These are phyloP conservation scores for Trichosanthes truncata DNA, from an alignment of 306 rosid species.

Conservation along the genomic window DNA sequence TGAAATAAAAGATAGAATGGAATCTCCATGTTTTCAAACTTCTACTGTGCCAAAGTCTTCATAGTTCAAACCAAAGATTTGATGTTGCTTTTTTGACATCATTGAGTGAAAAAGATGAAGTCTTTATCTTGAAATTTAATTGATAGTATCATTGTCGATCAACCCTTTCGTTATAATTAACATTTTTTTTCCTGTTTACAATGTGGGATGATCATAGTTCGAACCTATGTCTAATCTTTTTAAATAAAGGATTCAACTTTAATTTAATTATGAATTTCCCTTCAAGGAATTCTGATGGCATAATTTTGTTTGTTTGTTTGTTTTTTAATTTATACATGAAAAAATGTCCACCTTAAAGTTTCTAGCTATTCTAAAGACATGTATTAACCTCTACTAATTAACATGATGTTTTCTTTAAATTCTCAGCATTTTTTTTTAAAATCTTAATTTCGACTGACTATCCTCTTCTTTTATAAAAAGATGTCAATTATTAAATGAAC, in stretches of 20 bases:
- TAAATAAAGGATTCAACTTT: no score
- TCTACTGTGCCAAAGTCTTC: conserved; percentile 5
- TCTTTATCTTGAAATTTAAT: not conserved
- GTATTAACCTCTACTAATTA: no score
- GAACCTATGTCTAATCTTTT: not conserved
- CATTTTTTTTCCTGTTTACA: not conserved
- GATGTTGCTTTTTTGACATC: not conserved
- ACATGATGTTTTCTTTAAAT: no score
- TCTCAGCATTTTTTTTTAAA: no score
- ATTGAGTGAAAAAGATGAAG: not conserved
- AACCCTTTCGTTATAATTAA: not conserved
- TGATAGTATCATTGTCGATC: not conserved
- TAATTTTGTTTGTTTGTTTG: no score
- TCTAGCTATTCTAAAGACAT: not conserved
- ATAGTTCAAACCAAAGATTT: not conserved
- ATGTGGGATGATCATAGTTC: not conserved
- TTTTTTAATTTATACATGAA: no score
- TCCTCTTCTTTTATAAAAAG: no score
- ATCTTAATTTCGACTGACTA: no score
- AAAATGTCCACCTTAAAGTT: no score
- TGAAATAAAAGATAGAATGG: not conserved
- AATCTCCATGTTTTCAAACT: conserved; percentile 9
- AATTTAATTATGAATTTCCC: no score
- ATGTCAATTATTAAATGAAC: no score
- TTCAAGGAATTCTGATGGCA: no score